Percentiles rank a stretch among this genome's conserved stretches.
phyloP scores from a whole-genome alignment of 2,329 filamentous ascomycete species.

The Akanthomyces muscarius region DNA sequence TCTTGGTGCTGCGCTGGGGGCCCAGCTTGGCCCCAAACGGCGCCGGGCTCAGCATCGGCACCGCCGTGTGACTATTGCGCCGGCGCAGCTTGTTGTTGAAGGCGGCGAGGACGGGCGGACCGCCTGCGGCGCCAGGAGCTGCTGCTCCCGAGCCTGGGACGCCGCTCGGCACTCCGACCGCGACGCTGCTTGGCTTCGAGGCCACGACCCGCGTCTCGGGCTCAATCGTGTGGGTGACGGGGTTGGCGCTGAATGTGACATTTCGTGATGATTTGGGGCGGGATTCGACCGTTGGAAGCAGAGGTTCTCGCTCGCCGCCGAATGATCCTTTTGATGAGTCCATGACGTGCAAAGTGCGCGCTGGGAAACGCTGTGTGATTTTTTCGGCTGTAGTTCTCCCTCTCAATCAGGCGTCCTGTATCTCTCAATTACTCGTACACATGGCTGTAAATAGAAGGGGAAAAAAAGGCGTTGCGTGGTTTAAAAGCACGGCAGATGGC shows the following conservation, averaged over 20 bases:
- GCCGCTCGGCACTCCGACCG: constrained; percentile 19
- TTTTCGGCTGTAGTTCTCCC: neutral
- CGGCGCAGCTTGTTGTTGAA: constrained; percentile 84
- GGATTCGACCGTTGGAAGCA: constrained; percentile 30
- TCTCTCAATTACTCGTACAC: constrained; percentile 11
- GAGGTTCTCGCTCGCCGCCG: constrained; percentile 33
- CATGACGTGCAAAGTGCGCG: constrained; percentile 1
- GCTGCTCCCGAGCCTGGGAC: constrained; percentile 30
- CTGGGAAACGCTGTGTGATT: neutral
- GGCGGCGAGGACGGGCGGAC: constrained; percentile 58
- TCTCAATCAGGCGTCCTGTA: constrained; percentile 2
- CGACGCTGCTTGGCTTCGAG: constrained; percentile 26
- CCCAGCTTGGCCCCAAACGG: constrained; percentile 67
- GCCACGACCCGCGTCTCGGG: constrained; percentile 34
- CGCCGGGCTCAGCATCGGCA: constrained; percentile 34
- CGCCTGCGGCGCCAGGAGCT: constrained; percentile 27
- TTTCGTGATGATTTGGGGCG: constrained; percentile 52
- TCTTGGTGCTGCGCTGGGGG: constrained; percentile 91
- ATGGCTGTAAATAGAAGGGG: neutral
- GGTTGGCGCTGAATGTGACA: constrained; percentile 74
- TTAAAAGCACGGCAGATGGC: neutral
- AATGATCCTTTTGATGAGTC: constrained; percentile 13
- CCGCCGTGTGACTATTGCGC: constrained; percentile 72
- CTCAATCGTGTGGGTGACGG: constrained; percentile 58
- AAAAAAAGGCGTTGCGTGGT: neutral